phyloP scores from a whole-genome alignment of 345 rosid species.

The Brassica juncea region DNA sequence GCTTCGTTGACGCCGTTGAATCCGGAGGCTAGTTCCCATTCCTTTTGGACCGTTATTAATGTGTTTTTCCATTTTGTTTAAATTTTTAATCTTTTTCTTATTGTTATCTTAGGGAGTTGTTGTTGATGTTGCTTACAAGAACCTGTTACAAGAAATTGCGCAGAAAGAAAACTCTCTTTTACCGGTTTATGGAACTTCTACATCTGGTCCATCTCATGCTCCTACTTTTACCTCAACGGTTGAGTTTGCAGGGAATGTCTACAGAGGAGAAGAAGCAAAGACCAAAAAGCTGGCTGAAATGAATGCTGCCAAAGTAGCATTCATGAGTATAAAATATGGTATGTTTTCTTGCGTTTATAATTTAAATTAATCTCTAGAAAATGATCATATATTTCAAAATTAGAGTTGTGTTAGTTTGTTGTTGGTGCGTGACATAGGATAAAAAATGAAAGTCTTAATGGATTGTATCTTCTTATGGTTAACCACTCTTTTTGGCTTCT shows the following conservation, averaged over 20 bases:
- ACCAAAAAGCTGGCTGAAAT: constrained; percentile 65
- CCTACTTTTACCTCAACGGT: constrained; percentile 55
- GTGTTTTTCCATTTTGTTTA: not conserved
- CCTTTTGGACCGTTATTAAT: not conserved
- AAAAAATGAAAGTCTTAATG: not conserved
- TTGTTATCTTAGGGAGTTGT: not conserved
- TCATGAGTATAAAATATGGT: constrained; percentile 41
- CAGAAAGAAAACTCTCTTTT: constrained; percentile 46
- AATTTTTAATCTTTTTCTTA: not conserved
- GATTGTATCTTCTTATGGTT: not conserved
- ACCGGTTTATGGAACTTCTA: constrained; percentile 50
- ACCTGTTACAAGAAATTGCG: constrained; percentile 58
- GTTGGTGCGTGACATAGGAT: not conserved
- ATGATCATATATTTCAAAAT: not conserved
- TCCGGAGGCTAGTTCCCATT: constrained; percentile 42
- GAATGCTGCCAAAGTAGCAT: constrained; percentile 75
- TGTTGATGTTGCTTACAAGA: constrained; percentile 50
- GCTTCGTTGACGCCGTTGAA: constrained; percentile 37
- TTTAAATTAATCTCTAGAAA: not conserved
- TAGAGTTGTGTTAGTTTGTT: not conserved
- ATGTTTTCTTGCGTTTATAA: not conserved
- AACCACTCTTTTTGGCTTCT: constrained; percentile 2
- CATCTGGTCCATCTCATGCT: constrained; percentile 52
- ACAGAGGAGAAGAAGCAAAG: constrained; percentile 52
- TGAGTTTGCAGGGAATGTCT: constrained; percentile 45